phyloP scores from a whole-genome alignment of 345 rosid species.

The Kandelia obovata region DNA sequence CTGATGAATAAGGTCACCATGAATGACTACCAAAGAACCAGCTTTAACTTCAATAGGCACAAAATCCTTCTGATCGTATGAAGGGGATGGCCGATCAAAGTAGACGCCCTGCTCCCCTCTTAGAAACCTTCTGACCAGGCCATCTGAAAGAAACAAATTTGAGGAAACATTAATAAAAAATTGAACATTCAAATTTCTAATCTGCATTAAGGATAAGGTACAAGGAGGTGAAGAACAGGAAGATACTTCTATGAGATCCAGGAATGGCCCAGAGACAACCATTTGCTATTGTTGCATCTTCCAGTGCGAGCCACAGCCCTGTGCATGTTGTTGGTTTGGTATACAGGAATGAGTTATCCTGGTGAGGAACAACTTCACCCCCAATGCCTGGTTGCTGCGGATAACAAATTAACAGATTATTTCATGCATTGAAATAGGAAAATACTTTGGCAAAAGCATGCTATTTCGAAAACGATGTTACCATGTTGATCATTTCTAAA shows the following conservation, averaged over 20 bases:
- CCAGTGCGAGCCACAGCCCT: constrained; percentile 95
- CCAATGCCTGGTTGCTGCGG: constrained; percentile 96
- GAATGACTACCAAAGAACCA: constrained; percentile 83
- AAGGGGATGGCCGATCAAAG: constrained; percentile 71
- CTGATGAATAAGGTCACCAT: constrained; percentile 88
- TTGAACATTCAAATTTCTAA: background rate
- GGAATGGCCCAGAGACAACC: constrained; percentile 99
- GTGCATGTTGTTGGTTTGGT: constrained; percentile 88
- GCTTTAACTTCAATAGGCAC: constrained; percentile 88
- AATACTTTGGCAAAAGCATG: background rate
- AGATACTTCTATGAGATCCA: constrained; percentile 81
- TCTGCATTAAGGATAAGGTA: background rate
- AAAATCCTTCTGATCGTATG: constrained; percentile 76
- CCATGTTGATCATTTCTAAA: background rate
- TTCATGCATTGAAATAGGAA: background rate
- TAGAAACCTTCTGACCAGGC: constrained; percentile 80
- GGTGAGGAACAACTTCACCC: constrained; percentile 95
- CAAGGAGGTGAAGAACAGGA: background rate
- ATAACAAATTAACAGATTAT: constrained; percentile 3
- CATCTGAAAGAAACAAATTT: constrained; percentile 47
- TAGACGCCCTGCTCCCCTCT: constrained; percentile 74
- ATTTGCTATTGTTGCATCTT: constrained; percentile 73
- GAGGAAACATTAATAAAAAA: background rate
- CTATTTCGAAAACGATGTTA: background rate
- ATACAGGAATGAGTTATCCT: constrained; percentile 83